Evolutionary conservation across 495 filamentous ascomycete species (phyloP), one percentile per base, ranked within the genome.

Genomic region (Xylaria sp.): DNA sequence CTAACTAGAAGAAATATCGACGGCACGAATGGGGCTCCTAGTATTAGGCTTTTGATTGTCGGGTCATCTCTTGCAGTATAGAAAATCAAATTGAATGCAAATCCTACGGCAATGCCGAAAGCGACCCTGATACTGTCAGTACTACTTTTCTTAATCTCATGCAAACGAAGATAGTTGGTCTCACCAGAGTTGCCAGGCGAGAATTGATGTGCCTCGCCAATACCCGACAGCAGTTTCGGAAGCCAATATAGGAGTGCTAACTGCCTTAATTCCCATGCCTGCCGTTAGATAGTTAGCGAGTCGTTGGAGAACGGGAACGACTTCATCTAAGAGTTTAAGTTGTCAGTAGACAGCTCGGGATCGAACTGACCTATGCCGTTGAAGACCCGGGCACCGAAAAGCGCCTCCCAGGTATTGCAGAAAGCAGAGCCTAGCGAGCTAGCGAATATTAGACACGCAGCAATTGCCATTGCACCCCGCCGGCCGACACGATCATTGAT

Each of bases 211-310:
- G 7, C 78, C 78, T 74, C 78, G 64, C 78, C 78, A 80, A 53
- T 72, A 79, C 9, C 78, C 74, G 26, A 78, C 74, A 2, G 78
- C 76, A 1, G 78, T 78, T 69, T 80, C 78, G 12, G 75, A 76
- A 6, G 78, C 78, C 2, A 80, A 63, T 15, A 80, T 77, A n/a
- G 78, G 76, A 7, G 78, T 77, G 40, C 71, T 76, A 21, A 78
- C 77, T 9, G 78, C 78, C 68, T 80, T 80, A 14, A 80, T 44
- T 8, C 78, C 78, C 78, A 80, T 80, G 6, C 77, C 78, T 79
- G 29, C 3, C 14, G 52, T 40, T 63, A 21, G 8, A 67, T 5
- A 0, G 69, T 48, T 40, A 67, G 57, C 61, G 15, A 61, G 46
- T 55, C 12, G 19, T 14, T 8, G 0, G 37, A 19, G 9, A 62